Conservation (phyloP, 495 filamentous ascomycete species). For the Copromyces sp. region DNA sequence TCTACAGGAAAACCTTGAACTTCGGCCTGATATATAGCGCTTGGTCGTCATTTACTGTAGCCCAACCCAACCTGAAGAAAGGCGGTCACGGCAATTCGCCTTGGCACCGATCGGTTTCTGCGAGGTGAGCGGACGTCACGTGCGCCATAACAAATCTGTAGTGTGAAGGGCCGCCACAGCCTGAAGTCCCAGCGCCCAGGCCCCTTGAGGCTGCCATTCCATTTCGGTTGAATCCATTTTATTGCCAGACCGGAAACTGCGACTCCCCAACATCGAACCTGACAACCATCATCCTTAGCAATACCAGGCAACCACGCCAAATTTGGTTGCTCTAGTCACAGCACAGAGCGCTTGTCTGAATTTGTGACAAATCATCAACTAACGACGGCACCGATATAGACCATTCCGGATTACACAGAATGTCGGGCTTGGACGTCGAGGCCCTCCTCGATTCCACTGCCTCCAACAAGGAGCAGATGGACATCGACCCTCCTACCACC, state of each 20-base stretch:
- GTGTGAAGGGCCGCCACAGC: not conserved
- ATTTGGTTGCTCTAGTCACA: not conserved
- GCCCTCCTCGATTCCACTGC: conserved; percentile 83
- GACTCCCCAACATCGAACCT: not conserved
- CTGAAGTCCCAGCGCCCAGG: not conserved
- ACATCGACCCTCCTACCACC: not conserved
- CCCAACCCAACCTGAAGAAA: not conserved
- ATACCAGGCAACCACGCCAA: not conserved
- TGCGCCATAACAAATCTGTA: not conserved
- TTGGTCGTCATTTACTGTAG: not conserved
- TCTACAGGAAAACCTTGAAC: not conserved
- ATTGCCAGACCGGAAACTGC: not conserved
- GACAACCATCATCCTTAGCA: not conserved
- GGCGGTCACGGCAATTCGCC: not conserved
- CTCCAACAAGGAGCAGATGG: conserved; percentile 35
- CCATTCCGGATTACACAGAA: conserved; percentile 22
- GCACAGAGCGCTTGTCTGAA: not conserved
- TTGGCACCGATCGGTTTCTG: not conserved
- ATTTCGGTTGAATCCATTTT: not conserved
- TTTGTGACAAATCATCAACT: not conserved
- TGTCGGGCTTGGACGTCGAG: conserved; percentile 91
- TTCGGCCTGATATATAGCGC: not conserved
- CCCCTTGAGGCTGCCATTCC: not conserved
- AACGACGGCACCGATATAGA: not conserved
- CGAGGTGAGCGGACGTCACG: not conserved